Evolutionary conservation across 352 stramenopile genomes (phyloP).

Genomic region (Phytophthora fragariaefolia): DNA sequence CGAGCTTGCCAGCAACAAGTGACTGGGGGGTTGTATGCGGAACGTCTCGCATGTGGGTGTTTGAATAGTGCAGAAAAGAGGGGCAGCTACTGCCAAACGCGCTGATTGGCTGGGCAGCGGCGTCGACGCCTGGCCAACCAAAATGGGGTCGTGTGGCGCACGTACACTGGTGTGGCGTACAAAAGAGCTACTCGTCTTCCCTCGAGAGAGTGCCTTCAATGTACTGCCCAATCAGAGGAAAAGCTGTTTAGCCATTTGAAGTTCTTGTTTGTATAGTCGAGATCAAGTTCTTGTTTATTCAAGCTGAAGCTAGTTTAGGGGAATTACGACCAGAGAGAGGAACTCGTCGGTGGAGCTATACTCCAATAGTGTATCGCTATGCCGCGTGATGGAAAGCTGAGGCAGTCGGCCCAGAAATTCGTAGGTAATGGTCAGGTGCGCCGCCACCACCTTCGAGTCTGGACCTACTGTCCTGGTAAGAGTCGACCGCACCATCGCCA

Average conservation of each 20-base stretch:
- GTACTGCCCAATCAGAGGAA: too few relatives aligned
- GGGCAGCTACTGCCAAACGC: not conserved
- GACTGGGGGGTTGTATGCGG: conserved; percentile 11
- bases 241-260: too few relatives aligned
- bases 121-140: conserved; percentile 40
- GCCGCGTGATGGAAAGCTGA: conserved; percentile 9
- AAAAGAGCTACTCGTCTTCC: too few relatives aligned
- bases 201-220: too few relatives aligned
- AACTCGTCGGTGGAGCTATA: conserved; percentile 1
- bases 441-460: conserved; percentile 2
- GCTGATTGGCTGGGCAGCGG: conserved; percentile 27
- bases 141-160: conserved; percentile 24
- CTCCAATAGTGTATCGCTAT: not conserved
- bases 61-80: conserved; percentile 7
- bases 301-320: not conserved
- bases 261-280: not conserved
- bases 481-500: conserved; percentile 17
- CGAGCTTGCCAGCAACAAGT: conserved; percentile 10
- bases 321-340: not conserved
- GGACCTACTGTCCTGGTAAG: conserved; percentile 7
- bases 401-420: conserved; percentile 14
- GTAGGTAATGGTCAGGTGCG: conserved; percentile 22
- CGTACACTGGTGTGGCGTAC: not conserved
- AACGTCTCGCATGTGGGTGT: conserved; percentile 6
- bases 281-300: conserved; percentile 10